Evolutionary conservation across 371 early-diverging fungal genomes (phyloP).

Genomic region (Syncephalastrum contaminatum): DNA sequence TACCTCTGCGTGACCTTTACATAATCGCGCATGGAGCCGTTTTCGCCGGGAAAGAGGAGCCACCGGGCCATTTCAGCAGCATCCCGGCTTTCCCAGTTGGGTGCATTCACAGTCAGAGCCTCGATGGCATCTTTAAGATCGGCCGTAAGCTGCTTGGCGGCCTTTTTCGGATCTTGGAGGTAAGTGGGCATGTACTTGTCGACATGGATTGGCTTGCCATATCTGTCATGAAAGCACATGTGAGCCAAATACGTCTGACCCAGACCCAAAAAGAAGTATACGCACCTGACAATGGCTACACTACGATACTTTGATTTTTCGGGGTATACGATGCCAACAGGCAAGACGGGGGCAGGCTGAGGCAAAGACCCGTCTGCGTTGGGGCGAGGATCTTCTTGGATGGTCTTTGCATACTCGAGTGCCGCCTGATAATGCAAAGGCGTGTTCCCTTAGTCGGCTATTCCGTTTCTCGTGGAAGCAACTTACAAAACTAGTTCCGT

Average conservation of each 20-base stretch:
- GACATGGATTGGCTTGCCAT: conserved; percentile 54
- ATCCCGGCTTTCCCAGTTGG: conserved; percentile 50
- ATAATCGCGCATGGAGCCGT: conserved; percentile 44
- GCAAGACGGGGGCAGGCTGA: conserved; percentile 36
- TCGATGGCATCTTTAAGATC: conserved; percentile 37
- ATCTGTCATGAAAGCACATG: conserved; percentile 21
- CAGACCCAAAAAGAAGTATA: neutral
- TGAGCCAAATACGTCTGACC: neutral
- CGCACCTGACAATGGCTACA: conserved; percentile 50
- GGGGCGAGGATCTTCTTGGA: conserved; percentile 23
- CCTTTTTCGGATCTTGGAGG: conserved; percentile 39
- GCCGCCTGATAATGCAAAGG: conserved; percentile 33
- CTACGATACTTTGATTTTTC: conserved; percentile 61
- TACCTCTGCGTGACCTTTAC: conserved; percentile 55
- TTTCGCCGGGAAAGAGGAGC: conserved; percentile 49
- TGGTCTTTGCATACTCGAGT: conserved; percentile 48
- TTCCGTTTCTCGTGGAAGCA: neutral
- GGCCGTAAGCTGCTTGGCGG: conserved; percentile 51
- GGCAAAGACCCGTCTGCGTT: conserved; percentile 28
- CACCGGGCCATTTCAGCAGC: conserved; percentile 51
- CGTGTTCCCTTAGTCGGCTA: neutral
- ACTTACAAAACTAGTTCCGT: conserved; percentile 51
- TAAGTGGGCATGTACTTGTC: conserved; percentile 44
- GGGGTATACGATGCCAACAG: conserved; percentile 57
- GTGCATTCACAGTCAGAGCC: conserved; percentile 48